Evolutionary conservation across 192 early-diverging fungal genomes (phyloP).

Genomic region (Coemansia reversa): DNA sequence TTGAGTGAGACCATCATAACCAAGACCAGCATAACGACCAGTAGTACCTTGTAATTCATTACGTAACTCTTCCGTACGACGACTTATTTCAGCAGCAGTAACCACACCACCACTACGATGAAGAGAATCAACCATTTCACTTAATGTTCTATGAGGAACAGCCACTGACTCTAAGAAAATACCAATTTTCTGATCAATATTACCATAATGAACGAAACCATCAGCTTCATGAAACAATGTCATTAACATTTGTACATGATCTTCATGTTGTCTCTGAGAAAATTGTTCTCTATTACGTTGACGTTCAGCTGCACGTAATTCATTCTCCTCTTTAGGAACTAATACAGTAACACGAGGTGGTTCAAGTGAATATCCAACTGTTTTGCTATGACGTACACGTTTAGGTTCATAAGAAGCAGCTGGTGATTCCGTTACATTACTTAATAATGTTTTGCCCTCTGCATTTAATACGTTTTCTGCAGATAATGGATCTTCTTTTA

Average conservation of each 20-base stretch:
- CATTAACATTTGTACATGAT: slow-evolving; percentile 46
- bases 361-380: slow-evolving; percentile 27
- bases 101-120: slow-evolving; percentile 26
- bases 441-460: slow-evolving; percentile 42
- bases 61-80: slow-evolving; percentile 34
- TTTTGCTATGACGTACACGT: not conserved
- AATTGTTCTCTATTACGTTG: slow-evolving; percentile 18
- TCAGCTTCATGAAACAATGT: slow-evolving; percentile 43
- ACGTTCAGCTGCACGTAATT: slow-evolving; percentile 34
- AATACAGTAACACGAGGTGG: slow-evolving; percentile 42
- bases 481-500: slow-evolving; percentile 46
- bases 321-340: slow-evolving; percentile 31
- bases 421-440: slow-evolving; percentile 9
- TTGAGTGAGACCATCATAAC: slow-evolving; percentile 63
- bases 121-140: slow-evolving; percentile 33
- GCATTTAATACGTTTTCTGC: slow-evolving; percentile 53
- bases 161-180: slow-evolving; percentile 14
- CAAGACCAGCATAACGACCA: slow-evolving; percentile 58
- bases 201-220: slow-evolving; percentile 41
- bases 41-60: slow-evolving; percentile 45
- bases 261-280: slow-evolving; percentile 24
- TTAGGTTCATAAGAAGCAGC: not conserved
- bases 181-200: slow-evolving; percentile 30
- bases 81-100: slow-evolving; percentile 13
- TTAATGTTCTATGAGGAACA: slow-evolving; percentile 29